Evolutionary conservation across 2,329 filamentous ascomycete species (phyloP), one percentile per base, ranked within the genome.

Genomic region (Hypoxylon sp.): DNA sequence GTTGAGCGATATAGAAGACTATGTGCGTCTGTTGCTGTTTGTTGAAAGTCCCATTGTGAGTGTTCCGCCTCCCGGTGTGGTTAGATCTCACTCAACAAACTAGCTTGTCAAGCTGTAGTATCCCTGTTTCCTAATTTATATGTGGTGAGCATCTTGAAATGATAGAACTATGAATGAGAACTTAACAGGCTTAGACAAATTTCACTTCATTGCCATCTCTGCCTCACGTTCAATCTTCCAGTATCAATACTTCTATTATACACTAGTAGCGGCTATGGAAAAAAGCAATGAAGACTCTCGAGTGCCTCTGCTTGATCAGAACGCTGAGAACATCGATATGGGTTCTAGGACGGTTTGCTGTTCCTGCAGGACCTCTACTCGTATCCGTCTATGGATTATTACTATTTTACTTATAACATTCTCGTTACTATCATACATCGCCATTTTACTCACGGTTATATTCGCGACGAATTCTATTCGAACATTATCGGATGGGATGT

Each of bases 381-480:
- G 21, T 53, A 53, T 53, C 11, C 34, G 51, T 10, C 21, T 11
- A 14, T 53, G 51, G 51, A 45, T 17, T 9, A 68, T 63, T 36
- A 19, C 5, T 7, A 14, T 63, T 21, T 48, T 48, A 21, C 13
- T 63, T 28, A 3, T 41, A 38, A 68, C 61, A 55, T 49, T 62
- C n/a, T 13, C 25, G 0, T 30, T 68, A 2, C 36, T 68, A 14
- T 17, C 57, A 21, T 68, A 68, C n/a, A 65, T 65, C 10, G 57
- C 65, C 0, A n/a, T 62, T 7, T 23, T 68, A 23, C 50, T 63
- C 11, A 68, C 65, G 3, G 9, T 43, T 5, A 43, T 68, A 13
- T 43, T 53, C 11, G 51, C 19, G 3, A 30, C 34, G 21, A 21
- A 23, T 28, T 13, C 9, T 28, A 6, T 28, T 23, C 51, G 17